Evolutionary conservation across 768 basidiomycete genomes (phyloP).

Genomic region (Holtermannia corniformis): DNA sequence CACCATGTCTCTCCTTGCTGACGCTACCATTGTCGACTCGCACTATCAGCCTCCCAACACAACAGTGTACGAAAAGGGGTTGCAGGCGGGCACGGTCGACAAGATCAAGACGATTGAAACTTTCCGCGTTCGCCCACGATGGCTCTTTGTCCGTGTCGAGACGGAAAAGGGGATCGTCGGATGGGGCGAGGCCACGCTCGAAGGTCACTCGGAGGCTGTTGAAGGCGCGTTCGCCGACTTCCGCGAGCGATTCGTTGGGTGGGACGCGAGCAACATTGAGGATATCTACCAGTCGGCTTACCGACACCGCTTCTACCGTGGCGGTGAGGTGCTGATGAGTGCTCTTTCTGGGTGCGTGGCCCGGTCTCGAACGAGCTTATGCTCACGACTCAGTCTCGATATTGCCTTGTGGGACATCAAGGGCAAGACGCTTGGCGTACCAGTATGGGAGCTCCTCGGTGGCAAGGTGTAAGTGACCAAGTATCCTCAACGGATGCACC

Average conservation of each 20-base stretch:
- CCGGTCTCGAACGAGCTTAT: slow-evolving; percentile 1
- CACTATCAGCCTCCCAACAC: neutral
- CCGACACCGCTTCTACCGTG: slow-evolving; percentile 58
- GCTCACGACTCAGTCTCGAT: slow-evolving; percentile 45
- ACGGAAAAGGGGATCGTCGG: slow-evolving; percentile 54
- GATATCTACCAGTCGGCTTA: slow-evolving; percentile 59
- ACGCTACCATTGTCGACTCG: neutral
- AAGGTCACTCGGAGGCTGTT: slow-evolving; percentile 60
- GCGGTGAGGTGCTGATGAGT: slow-evolving; percentile 59
- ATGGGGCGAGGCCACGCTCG: slow-evolving; percentile 64
- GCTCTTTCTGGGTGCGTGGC: slow-evolving; percentile 18
- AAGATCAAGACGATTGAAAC: slow-evolving; percentile 32
- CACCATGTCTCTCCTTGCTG: neutral
- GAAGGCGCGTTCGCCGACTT: slow-evolving; percentile 57
- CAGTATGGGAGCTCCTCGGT: slow-evolving; percentile 55
- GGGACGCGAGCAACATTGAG: slow-evolving; percentile 48
- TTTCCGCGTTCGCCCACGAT: slow-evolving; percentile 58
- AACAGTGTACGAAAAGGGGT: slow-evolving; percentile 11
- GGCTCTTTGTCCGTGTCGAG: slow-evolving; percentile 60
- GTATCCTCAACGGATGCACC: neutral
- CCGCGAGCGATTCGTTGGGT: slow-evolving; percentile 50
- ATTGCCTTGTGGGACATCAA: slow-evolving; percentile 70
- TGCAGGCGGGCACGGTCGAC: slow-evolving; percentile 15
- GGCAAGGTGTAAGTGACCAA: slow-evolving; percentile 52
- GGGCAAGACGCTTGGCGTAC: slow-evolving; percentile 58